Evolutionary conservation across 192 early-diverging fungal genomes (phyloP), one percentile per base, ranked within the genome.

Genomic region (Coemansia sp.): DNA sequence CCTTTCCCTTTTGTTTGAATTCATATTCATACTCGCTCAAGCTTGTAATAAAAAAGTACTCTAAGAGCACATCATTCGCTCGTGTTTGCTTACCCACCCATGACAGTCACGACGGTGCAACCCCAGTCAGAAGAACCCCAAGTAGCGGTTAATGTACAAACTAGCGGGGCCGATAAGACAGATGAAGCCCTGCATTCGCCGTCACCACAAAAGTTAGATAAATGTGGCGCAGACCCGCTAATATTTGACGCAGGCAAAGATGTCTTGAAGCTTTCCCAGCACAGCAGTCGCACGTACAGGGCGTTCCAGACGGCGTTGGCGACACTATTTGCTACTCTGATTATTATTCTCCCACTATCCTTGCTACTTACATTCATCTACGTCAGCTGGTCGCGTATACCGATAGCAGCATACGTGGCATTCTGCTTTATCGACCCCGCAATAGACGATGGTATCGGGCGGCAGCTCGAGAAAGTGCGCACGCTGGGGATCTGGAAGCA

Each of bases 401-500:
- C 78, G 0, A 69, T 81, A 20, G 66, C 59, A 10, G 46, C 46
- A 22, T 81, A 81, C 63, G 60, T 61, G 35, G 69, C 60, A n/a
- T 81, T 71, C 49, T 81, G 78, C 61, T 81, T 65, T 34, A 10
- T 72, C 22, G 78, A 81, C 61, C 78, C 78, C n/a, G 62, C 78
- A 32, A 59, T 71, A 17, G 54, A 65, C 34, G 71, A 75, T 34
- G 78, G 78, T 22, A 59, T 75, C 8, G 92, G 89, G 3, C 82
- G 94, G 22, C 78, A 77, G 6, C 71, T 86, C 23, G 52, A 84
- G 49, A 84, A 79, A 77, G 61, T 87, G 23, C 79, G 92, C 10
- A 64, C 70, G 9, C 71, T 85, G 62, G 23, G 56, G 4, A 35
- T 87, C 29, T 98, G 96, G 94, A 82, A 75, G 43, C 91, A 92